phyloP scores from a whole-genome alignment of 2,329 filamentous ascomycete genomes.

The Amesomyces nigricolor region DNA sequence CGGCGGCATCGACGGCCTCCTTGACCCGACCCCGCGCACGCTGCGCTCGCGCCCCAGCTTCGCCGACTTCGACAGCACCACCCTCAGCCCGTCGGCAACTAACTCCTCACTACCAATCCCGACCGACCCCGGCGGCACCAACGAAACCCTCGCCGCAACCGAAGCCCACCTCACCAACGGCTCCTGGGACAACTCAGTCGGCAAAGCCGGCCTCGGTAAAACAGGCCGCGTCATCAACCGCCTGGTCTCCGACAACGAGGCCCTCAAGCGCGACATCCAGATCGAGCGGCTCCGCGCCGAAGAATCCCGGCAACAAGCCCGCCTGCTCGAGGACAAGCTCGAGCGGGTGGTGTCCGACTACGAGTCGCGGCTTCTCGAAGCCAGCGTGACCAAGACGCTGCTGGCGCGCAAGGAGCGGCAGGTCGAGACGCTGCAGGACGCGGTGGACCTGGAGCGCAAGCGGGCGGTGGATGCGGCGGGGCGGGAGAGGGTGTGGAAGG shows the following conservation, averaged over 20 bases:
- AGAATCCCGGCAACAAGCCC: conserved; percentile 63
- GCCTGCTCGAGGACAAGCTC: conserved; percentile 65
- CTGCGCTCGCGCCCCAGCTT: conserved; percentile 18
- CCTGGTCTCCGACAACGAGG: conserved; percentile 74
- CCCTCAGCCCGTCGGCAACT: conserved; percentile 17
- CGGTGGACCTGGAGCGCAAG: conserved; percentile 59
- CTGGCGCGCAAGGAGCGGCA: conserved; percentile 69
- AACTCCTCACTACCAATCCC: conserved; percentile 1
- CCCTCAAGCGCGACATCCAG: conserved; percentile 66
- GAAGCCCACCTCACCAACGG: conserved; percentile 23
- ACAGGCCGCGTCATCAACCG: conserved; percentile 75
- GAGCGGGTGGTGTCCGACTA: conserved; percentile 63
- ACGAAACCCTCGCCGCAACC: conserved; percentile 30
- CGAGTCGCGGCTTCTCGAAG: conserved; percentile 62
- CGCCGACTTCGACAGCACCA: conserved; percentile 26
- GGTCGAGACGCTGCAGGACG: conserved; percentile 60
- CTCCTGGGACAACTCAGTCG: conserved; percentile 58
- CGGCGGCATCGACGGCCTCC: conserved; percentile 10
- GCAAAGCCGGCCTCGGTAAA: conserved; percentile 66
- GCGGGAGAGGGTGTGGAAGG: conserved; percentile 56
- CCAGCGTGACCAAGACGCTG: conserved; percentile 64
- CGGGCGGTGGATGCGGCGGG: conserved; percentile 54
- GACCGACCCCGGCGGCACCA: conserved; percentile 28
- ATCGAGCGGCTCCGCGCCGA: conserved; percentile 61
- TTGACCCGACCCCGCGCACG: conserved; percentile 18